These are phyloP conservation scores for Ustulina deusta DNA, from an alignment of 2,329 filamentous ascomycete genomes.

Conservation along the genomic window DNA sequence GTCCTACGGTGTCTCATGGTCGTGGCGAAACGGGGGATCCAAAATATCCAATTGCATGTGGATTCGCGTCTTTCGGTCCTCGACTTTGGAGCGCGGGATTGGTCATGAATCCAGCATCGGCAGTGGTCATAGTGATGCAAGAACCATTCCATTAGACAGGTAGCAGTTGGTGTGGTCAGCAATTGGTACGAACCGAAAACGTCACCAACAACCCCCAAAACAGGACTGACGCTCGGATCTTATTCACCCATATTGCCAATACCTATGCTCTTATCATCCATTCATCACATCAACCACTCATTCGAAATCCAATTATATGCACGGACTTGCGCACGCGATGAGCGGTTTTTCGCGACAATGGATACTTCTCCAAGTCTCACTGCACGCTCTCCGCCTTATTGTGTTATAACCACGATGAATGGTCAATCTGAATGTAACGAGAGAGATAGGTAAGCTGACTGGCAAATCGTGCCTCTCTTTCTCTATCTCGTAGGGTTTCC, in stretches of 20 bases:
- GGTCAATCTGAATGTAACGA: slow-evolving; percentile 9
- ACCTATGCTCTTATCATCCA: slow-evolving; percentile 7
- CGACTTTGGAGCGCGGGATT: slow-evolving; percentile 12
- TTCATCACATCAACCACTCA: slow-evolving; percentile 26
- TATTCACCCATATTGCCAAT: slow-evolving; percentile 3
- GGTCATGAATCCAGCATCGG: slow-evolving; percentile 7
- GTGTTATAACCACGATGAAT: slow-evolving; percentile 28
- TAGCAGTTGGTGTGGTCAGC: slow-evolving; percentile 14
- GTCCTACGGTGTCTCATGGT: slow-evolving; percentile 28
- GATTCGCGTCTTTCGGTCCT: slow-evolving; percentile 3
- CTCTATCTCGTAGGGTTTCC: slow-evolving; percentile 21
- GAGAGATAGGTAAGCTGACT: slow-evolving; percentile 28
- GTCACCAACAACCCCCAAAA: slow-evolving; percentile 16
- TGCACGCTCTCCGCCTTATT: slow-evolving; percentile 28
- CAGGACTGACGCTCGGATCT: slow-evolving; percentile 19
- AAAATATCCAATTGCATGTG: slow-evolving; percentile 23
- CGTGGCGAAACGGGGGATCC: slow-evolving; percentile 31
- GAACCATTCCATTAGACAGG: background rate
- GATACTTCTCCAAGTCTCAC: slow-evolving; percentile 28
- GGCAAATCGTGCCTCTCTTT: slow-evolving; percentile 9
- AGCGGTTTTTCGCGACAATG: slow-evolving; percentile 28
- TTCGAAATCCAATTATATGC: slow-evolving; percentile 33
- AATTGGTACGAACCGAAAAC: slow-evolving; percentile 11
- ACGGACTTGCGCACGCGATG: slow-evolving; percentile 32
- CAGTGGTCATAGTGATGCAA: slow-evolving; percentile 17